Evolutionary conservation across 805 yeast genomes (phyloP), one percentile per base, ranked within the genome.

Genomic region (Wickerhamomyces mucosus): DNA sequence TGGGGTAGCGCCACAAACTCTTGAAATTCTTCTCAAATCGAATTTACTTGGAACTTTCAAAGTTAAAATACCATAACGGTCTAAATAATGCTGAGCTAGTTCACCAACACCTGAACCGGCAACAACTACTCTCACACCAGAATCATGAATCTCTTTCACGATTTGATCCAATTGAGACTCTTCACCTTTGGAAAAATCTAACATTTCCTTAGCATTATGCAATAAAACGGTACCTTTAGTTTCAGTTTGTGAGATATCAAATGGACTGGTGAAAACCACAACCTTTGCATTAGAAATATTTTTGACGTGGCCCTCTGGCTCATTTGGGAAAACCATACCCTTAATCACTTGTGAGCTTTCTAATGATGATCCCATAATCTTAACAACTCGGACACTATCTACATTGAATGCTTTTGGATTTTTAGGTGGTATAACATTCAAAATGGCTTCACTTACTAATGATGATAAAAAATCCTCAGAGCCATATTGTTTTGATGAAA

Each of bases 301-400:
- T 53, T 84, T 85, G 30, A 88, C 59, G 43, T 75, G 77, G 12
- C 96, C 94, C 56, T 89, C 97, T n/a, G 97, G 96, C 57, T 86
- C 95, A 48, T 94, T 74, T 44, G 94, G 94, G 69, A 92, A 89
- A 23, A 92, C 96, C 98, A 92, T 92, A 45, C 98, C 98, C 59
- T 82, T 84, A 41, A 92, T 66, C 32, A 92, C 97, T 48, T 69
- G 69, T 10, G 94, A 80, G 46, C 69, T 67, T 22, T 64, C 59
- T 45, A 92, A 65, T 32, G 88, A 68, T 13, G 94, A 69, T 39
- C 98, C 98, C 95, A 92, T 84, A 45, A 92, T 81, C 61, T 92
- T 92, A 32, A 92, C 98, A 13, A 92, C 96, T 55, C 98, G 76
- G 39, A 92, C 72, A 37, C 88, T 80, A 55, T 92, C 98, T 34